Percentiles rank a stretch among this genome's conserved stretches.
phyloP scores from a whole-genome alignment of 2,329 filamentous ascomycete species.

The Verticillium dahliae region DNA sequence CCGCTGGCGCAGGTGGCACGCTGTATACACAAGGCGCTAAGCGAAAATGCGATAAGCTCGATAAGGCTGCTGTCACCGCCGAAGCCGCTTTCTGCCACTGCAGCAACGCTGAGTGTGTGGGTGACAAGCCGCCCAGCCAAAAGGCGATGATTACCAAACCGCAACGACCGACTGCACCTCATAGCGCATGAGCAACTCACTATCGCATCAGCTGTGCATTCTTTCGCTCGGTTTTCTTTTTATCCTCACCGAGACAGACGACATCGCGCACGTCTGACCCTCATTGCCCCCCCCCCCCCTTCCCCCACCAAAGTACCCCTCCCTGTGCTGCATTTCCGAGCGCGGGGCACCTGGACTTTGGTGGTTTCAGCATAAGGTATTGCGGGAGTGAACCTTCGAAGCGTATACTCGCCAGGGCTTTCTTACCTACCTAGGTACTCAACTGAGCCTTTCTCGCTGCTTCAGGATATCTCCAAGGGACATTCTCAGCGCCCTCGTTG shows the following conservation, averaged over 20 bases:
- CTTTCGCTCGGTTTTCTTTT: neutral
- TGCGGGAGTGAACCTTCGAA: neutral
- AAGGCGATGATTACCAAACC: neutral
- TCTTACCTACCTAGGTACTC: neutral
- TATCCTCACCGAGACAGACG: neutral
- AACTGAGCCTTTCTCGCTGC: neutral
- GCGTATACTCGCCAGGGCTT: neutral
- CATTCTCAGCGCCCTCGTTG: neutral
- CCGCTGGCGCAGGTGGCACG: neutral
- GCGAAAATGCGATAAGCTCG: slow-evolving; percentile 7
- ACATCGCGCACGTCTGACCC: too few species aligned
- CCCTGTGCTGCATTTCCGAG: neutral
- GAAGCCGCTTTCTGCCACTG: neutral
- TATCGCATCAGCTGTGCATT: neutral
- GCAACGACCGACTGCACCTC: neutral
- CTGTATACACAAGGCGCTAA: neutral
- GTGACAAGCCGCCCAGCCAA: neutral
- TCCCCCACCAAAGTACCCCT: neutral
- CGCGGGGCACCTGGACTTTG: neutral
- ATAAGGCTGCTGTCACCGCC: slow-evolving; percentile 1
- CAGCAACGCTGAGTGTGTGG: neutral
- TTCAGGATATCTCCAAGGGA: neutral
- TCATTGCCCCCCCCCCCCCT: too few species aligned
- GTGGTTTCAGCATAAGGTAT: neutral
- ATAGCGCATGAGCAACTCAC: neutral